These are phyloP conservation scores for Bipolaris zeicola DNA, from an alignment of 2,329 filamentous ascomycete genomes.

Conservation along the genomic window DNA sequence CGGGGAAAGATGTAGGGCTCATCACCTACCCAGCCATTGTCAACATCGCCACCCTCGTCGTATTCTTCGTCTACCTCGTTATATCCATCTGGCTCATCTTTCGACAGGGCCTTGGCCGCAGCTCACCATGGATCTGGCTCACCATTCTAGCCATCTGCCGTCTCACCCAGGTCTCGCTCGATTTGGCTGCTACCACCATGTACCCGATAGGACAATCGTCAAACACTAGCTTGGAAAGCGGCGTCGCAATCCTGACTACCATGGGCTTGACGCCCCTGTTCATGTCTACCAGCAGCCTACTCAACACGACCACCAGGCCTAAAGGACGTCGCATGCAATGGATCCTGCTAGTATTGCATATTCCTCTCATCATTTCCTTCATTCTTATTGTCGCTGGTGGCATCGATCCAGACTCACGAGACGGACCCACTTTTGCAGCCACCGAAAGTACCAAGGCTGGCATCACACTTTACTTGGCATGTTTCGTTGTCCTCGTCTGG, in stretches of 20 bases:
- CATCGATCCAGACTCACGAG: constrained; percentile 43
- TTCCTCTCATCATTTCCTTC: constrained; percentile 43
- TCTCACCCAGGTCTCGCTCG: constrained; percentile 42
- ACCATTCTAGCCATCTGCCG: constrained; percentile 40
- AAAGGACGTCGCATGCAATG: constrained; percentile 48
- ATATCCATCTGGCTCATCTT: constrained; percentile 36
- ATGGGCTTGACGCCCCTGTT: constrained; percentile 45
- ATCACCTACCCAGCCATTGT: constrained; percentile 35
- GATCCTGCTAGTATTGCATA: constrained; percentile 41
- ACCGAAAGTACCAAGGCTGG: constrained; percentile 45
- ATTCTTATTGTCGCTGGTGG: constrained; percentile 45
- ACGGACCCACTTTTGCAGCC: constrained; percentile 39
- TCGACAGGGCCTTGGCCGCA: constrained; percentile 43
- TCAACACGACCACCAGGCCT: constrained; percentile 41
- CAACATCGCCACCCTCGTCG: constrained; percentile 42
- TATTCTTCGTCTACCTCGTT: constrained; percentile 41
- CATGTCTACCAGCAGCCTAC: constrained; percentile 43
- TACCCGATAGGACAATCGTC: constrained; percentile 26
- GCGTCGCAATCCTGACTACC: constrained; percentile 46
- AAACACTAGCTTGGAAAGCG: constrained; percentile 39
- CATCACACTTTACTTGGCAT: constrained; percentile 41
- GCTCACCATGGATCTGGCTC: constrained; percentile 44
- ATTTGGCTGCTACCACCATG: constrained; percentile 43
- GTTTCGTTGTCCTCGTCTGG: constrained; percentile 43
- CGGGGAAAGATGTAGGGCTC: constrained; percentile 4